These are phyloP conservation scores for Fragilaria radians DNA, from an alignment of 108 stramenopile genomes.

Conservation along the genomic window DNA sequence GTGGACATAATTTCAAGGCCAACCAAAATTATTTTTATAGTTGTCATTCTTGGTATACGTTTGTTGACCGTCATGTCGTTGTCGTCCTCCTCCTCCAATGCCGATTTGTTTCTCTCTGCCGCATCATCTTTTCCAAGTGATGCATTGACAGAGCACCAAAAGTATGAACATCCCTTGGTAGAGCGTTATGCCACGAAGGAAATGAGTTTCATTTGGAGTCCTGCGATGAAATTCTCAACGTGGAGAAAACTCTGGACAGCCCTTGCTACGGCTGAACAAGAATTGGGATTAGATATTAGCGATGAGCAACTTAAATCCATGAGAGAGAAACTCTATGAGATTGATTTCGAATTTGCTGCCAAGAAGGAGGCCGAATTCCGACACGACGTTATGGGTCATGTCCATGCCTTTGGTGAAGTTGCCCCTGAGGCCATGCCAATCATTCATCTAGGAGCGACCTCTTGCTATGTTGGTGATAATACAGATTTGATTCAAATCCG, in stretches of 20 bases:
- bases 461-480: slow-evolving; percentile 96
- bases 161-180: slow-evolving; percentile 89
- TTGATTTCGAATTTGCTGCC: slow-evolving; percentile 91
- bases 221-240: slow-evolving; percentile 97
- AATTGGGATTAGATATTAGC: slow-evolving; percentile 90
- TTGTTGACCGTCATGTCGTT: too few relatives aligned
- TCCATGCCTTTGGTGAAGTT: slow-evolving; percentile 93
- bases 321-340: slow-evolving; percentile 73
- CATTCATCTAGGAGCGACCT: slow-evolving; percentile 97
- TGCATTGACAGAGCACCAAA: slow-evolving; percentile 56
- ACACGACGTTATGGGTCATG: slow-evolving; percentile 99
- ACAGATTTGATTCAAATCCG: slow-evolving; percentile 92
- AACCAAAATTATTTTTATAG: too few relatives aligned
- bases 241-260: slow-evolving; percentile 98
- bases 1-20: too few relatives aligned
- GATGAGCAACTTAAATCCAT: slow-evolving; percentile 92
- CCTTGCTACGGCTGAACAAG: slow-evolving; percentile 95
- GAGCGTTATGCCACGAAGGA: slow-evolving; percentile 95
- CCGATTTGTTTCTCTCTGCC: slow-evolving; percentile 51
- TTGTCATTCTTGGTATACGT: too few relatives aligned
- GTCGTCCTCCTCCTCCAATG: slow-evolving; percentile 36
- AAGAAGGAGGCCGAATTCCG: slow-evolving; percentile 94
- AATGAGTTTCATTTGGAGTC: slow-evolving; percentile 96
- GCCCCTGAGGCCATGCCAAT: slow-evolving; percentile 92
- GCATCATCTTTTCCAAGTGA: slow-evolving; percentile 47